Conservation (phyloP, 805 yeast species). For the Saccharomycopsis vini region DNA sequence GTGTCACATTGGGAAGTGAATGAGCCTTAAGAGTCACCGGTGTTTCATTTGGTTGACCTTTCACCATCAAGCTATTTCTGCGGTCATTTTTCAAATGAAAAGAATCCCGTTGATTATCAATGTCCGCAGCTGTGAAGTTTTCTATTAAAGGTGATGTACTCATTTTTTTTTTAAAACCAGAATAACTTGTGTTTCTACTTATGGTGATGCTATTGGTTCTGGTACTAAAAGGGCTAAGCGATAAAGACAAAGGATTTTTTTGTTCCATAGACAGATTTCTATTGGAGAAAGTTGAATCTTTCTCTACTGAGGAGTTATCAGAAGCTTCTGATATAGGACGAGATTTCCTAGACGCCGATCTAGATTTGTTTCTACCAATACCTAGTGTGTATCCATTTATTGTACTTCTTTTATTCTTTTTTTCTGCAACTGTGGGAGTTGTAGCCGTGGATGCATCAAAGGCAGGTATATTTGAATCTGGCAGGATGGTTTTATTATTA, state of each 20-base stretch:
- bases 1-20: background rate
- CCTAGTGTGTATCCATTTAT: too few relatives aligned
- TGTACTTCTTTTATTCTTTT: too few relatives aligned
- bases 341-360: too few relatives aligned
- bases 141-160: constrained; percentile 12
- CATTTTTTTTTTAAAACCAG: background rate
- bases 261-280: constrained; percentile 8
- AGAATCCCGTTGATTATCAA: background rate
- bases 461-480: too few relatives aligned
- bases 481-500: too few relatives aligned
- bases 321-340: too few relatives aligned
- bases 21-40: background rate
- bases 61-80: background rate
- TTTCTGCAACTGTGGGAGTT: too few relatives aligned
- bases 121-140: background rate
- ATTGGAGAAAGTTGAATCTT: constrained; percentile 1
- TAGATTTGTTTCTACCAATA: too few relatives aligned
- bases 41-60: background rate
- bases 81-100: too few relatives aligned
- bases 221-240: background rate
- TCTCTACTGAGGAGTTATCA: background rate
- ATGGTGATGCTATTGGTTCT: too few relatives aligned
- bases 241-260: background rate
- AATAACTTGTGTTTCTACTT: background rate
- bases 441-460: too few relatives aligned